Percentiles rank a stretch among this genome's conserved stretches.
Conservation (phyloP, 2,329 filamentous ascomycete genomes). For the Knufia fluminis region DNA sequence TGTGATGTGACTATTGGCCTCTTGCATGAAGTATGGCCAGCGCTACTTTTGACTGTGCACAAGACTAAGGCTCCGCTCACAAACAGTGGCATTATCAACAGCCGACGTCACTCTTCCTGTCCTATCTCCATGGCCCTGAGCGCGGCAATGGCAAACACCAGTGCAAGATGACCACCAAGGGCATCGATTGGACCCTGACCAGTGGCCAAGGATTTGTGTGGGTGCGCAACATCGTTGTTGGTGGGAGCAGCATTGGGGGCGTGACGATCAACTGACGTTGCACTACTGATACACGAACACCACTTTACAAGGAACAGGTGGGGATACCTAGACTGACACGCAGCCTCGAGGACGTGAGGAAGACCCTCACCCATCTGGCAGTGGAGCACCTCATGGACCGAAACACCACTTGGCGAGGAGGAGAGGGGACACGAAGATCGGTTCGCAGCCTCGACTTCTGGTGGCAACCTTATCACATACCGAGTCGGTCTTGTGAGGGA, state of each 20-base stretch:
- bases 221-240: slow-evolving; percentile 3
- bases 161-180: slow-evolving; percentile 2
- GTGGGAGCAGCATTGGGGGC: slow-evolving; percentile 3
- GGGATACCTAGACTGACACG: slow-evolving; percentile 3
- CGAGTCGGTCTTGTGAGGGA: slow-evolving; percentile 1
- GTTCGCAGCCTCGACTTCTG: slow-evolving; percentile 2
- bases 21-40: slow-evolving; percentile 2
- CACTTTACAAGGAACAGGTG: not conserved
- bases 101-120: not conserved
- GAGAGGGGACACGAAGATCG: slow-evolving; percentile 2
- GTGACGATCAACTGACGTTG: slow-evolving; percentile 2
- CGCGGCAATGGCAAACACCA: slow-evolving; percentile 3
- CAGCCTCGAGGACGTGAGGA: slow-evolving; percentile 1
- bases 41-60: slow-evolving; percentile 2
- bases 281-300: slow-evolving; percentile 1
- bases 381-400: slow-evolving; percentile 1
- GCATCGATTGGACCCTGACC: slow-evolving; percentile 1
- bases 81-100: not conserved
- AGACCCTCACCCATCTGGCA: not conserved
- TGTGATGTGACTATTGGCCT: slow-evolving; percentile 3
- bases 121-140: slow-evolving; percentile 3
- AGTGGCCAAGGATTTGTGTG: slow-evolving; percentile 1
- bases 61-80: slow-evolving; percentile 1
- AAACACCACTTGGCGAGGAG: slow-evolving; percentile 2
- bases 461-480: not conserved